Conservation (phyloP, 2,329 filamentous ascomycete genomes). For the Exophiala aquamarina region DNA sequence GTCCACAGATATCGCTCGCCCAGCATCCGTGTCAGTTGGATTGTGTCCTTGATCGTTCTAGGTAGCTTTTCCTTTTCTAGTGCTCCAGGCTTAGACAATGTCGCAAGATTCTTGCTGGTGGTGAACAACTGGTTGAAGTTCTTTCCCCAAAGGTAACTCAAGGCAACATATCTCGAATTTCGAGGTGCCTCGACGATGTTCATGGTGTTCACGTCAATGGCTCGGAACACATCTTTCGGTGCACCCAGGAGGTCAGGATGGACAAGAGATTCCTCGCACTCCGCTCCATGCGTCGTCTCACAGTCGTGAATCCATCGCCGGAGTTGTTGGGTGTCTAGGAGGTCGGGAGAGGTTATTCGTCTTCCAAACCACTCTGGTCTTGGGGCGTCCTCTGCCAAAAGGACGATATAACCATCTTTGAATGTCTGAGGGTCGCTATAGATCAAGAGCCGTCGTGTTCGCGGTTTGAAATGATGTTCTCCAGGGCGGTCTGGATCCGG, state of each 20-base stretch:
- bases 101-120: conserved; percentile 25
- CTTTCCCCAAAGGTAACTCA: conserved; percentile 31
- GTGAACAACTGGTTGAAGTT: conserved; percentile 29
- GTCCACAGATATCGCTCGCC: conserved; percentile 30
- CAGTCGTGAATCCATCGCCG: conserved; percentile 26
- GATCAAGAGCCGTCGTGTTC: conserved; percentile 25
- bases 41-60: conserved; percentile 29
- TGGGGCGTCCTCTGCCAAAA: conserved; percentile 28
- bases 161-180: conserved; percentile 26
- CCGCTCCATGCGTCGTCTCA: conserved; percentile 24
- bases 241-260: conserved; percentile 23
- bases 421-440: conserved; percentile 30
- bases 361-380: conserved; percentile 26
- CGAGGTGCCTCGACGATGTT: conserved; percentile 25
- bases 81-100: conserved; percentile 24
- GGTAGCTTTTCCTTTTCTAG: conserved; percentile 28
- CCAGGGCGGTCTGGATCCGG: conserved; percentile 18
- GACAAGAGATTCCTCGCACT: conserved; percentile 29
- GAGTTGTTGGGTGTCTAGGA: conserved; percentile 24
- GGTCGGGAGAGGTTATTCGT: conserved; percentile 24
- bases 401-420: conserved; percentile 30
- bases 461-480: conserved; percentile 20
- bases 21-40: conserved; percentile 27
- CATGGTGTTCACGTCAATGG: conserved; percentile 28
- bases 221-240: conserved; percentile 25